Conservation (phyloP, 306 rosid species). For the Prunus mira region DNA sequence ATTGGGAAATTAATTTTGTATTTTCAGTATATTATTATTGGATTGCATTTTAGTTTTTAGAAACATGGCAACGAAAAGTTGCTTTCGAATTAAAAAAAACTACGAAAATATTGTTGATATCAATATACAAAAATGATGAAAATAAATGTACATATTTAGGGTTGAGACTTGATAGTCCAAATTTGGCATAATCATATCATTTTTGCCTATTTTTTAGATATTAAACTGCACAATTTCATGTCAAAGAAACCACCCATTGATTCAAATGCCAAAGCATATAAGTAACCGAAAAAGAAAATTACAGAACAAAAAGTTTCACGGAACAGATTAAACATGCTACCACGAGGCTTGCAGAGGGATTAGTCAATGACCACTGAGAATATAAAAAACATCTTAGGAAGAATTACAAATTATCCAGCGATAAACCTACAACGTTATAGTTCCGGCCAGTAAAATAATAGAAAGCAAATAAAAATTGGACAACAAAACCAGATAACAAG, state of each 20-base stretch:
- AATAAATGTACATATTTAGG: too few relatives aligned
- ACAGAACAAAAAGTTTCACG: neutral
- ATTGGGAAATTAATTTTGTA: too few relatives aligned
- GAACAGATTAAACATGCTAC: conserved; percentile 3
- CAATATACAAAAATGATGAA: too few relatives aligned
- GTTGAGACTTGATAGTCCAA: too few relatives aligned
- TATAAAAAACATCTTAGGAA: neutral
- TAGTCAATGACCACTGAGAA: conserved; percentile 11
- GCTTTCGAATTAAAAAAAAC: too few relatives aligned
- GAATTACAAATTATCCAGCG: conserved; percentile 16
- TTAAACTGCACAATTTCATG: neutral
- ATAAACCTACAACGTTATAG: conserved; percentile 13
- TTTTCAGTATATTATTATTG: too few relatives aligned
- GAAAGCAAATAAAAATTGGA: conserved; percentile 12
- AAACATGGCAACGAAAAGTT: too few relatives aligned
- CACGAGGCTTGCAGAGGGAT: neutral
- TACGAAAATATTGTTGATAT: too few relatives aligned
- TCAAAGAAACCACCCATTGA: neutral
- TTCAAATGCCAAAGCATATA: neutral
- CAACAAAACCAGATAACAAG: neutral
- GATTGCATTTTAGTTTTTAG: too few relatives aligned
- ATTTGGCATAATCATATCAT: too few relatives aligned
- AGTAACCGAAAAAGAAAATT: neutral
- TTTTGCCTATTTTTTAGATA: too few relatives aligned
- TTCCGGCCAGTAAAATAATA: conserved; percentile 14